Evolutionary conservation across 768 basidiomycete genomes (phyloP).

Genomic region (Dendrothele bispora): DNA sequence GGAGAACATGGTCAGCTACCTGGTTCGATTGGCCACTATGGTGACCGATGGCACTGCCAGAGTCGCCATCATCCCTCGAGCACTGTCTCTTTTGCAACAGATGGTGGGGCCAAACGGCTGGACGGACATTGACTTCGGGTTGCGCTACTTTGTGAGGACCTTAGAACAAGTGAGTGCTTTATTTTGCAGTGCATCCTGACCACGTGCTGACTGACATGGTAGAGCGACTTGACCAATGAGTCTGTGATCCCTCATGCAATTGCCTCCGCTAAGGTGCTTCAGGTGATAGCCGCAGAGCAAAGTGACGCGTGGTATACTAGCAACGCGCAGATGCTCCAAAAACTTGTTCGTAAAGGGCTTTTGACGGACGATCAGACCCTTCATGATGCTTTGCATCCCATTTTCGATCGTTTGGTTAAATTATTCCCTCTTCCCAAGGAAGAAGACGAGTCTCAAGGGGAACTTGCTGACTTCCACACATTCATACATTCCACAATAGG

Average conservation of each 20-base stretch:
- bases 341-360: conserved; percentile 86
- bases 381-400: conserved; percentile 78
- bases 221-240: conserved; percentile 78
- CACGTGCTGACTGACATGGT: conserved; percentile 3
- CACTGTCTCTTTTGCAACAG: conserved; percentile 65
- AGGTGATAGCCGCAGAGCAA: conserved; percentile 82
- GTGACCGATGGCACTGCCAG: conserved; percentile 53
- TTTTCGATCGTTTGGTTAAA: conserved; percentile 78
- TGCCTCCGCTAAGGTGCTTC: conserved; percentile 84
- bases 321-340: conserved; percentile 74
- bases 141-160: conserved; percentile 84
- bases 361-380: conserved; percentile 75
- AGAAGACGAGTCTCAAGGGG: conserved; percentile 72
- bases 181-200: conserved; percentile 9
- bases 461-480: conserved; percentile 73
- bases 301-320: conserved; percentile 76
- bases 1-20: conserved; percentile 92
- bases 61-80: conserved; percentile 56
- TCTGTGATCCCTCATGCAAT: conserved; percentile 65
- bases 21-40: conserved; percentile 86
- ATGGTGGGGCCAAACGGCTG: conserved; percentile 85
- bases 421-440: conserved; percentile 79
- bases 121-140: conserved; percentile 88
- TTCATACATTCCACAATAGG: conserved; percentile 74
- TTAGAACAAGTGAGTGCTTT: conserved; percentile 67